These are phyloP conservation scores for Backusella tarrabulga DNA, from an alignment of 192 early-diverging fungal species.

Conservation along the genomic window DNA sequence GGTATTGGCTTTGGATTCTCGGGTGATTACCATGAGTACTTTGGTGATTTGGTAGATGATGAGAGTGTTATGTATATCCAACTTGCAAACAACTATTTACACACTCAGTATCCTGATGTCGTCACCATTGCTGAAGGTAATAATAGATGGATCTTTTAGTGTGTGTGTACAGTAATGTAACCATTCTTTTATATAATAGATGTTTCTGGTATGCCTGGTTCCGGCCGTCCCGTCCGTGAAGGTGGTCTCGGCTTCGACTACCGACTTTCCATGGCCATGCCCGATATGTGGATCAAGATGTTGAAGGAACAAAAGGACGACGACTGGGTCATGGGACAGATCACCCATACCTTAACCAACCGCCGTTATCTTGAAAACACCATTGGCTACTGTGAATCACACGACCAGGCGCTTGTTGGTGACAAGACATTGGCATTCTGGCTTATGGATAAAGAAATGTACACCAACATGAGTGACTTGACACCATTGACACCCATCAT, in stretches of 20 bases:
- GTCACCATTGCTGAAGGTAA: conserved; percentile 92
- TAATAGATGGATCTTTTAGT: no score
- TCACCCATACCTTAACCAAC: conserved; percentile 87
- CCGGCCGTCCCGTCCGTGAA: conserved; percentile 82
- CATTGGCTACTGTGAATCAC: conserved; percentile 93
- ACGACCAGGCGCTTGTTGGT: conserved; percentile 97
- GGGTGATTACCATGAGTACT: conserved; percentile 94
- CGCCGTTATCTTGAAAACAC: conserved; percentile 89
- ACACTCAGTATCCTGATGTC: conserved; percentile 74
- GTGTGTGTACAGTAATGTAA: no score
- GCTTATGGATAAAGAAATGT: conserved; percentile 99
- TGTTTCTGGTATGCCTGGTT: conserved; percentile 98
- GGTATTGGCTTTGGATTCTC: conserved; percentile 92
- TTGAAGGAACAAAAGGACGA: conserved; percentile 90
- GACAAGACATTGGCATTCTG: conserved; percentile 99
- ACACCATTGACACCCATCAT: conserved; percentile 82
- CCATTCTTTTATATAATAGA: conserved; percentile 46
- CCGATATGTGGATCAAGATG: conserved; percentile 99
- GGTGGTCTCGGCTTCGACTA: conserved; percentile 98
- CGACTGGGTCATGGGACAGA: conserved; percentile 88
- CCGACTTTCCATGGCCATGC: conserved; percentile 93
- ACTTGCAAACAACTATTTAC: conserved; percentile 86
- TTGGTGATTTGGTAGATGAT: conserved; percentile 78
- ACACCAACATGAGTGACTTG: conserved; percentile 88
- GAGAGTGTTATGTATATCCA: conserved; percentile 90